A percentile compares a stretch with the other conserved stretches of the same genome.
Evolutionary conservation across 495 filamentous ascomycete species (phyloP).

Genomic region (Hypoxylon trugodes): DNA sequence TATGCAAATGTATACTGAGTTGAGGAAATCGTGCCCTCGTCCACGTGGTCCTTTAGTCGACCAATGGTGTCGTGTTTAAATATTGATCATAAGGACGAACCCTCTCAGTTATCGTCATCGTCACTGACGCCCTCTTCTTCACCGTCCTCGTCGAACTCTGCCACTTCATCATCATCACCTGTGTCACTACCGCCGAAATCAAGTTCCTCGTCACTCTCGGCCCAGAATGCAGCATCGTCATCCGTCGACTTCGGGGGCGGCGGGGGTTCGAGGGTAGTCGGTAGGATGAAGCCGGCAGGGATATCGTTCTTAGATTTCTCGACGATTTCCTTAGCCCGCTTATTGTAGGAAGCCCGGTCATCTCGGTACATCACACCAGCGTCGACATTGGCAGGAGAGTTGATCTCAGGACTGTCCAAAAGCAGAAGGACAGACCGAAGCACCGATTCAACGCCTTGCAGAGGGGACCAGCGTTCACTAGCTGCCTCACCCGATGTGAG

Average conservation of each 20-base stretch:
- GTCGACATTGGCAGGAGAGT: conserved; percentile 94
- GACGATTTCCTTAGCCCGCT: conserved; percentile 72
- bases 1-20: conserved; percentile 44
- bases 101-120: conserved; percentile 51
- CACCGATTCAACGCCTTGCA: conserved; percentile 92
- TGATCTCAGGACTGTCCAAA: conserved; percentile 92
- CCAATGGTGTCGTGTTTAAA: conserved; percentile 4
- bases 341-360: conserved; percentile 70
- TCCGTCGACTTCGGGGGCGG: conserved; percentile 69
- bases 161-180: conserved; percentile 65
- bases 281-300: conserved; percentile 85
- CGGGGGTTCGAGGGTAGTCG: conserved; percentile 68
- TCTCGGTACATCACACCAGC: conserved; percentile 87
- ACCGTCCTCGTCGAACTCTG: conserved; percentile 64
- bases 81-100: not conserved
- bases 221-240: conserved; percentile 84
- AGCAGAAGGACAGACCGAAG: conserved; percentile 92
- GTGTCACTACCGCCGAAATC: conserved; percentile 79
- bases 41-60: conserved; percentile 31
- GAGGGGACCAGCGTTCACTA: conserved; percentile 88
- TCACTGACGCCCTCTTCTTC: conserved; percentile 56
- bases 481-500: conserved; percentile 89
- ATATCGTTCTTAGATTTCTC: conserved; percentile 78
- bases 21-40: conserved; percentile 20
- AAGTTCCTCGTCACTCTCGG: conserved; percentile 80